phyloP scores from a whole-genome alignment of 108 stramenopile species.

The Cyclotella distinguenda region DNA sequence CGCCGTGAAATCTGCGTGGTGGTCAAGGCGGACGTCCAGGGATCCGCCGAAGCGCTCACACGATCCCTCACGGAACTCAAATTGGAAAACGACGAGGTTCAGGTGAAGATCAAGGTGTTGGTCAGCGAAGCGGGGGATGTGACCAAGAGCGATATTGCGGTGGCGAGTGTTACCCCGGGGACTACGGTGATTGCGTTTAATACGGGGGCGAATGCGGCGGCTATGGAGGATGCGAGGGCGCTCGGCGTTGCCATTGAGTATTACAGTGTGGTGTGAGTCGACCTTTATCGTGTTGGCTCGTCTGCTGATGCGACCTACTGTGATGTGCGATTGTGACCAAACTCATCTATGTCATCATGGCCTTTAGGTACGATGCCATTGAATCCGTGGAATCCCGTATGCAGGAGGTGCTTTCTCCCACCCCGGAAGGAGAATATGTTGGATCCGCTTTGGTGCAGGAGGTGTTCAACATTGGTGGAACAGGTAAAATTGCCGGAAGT shows the following conservation, averaged over 20 bases:
- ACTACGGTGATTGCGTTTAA: constrained; percentile 94
- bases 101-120: constrained; percentile 86
- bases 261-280: constrained; percentile 82
- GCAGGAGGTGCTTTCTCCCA: constrained; percentile 91
- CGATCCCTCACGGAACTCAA: constrained; percentile 83
- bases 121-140: constrained; percentile 92
- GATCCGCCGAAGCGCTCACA: constrained; percentile 93
- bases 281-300: not conserved
- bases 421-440: constrained; percentile 91
- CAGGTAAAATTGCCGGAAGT: constrained; percentile 93
- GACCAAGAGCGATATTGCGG: constrained; percentile 90
- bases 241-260: constrained; percentile 86
- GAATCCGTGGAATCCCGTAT: constrained; percentile 89
- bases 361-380: constrained; percentile 85
- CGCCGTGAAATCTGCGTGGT: constrained; percentile 88
- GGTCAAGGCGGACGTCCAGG: constrained; percentile 95
- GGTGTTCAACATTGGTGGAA: constrained; percentile 95
- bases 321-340: not conserved
- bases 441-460: constrained; percentile 90
- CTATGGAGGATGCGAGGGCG: constrained; percentile 87
- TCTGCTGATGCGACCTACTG: not conserved
- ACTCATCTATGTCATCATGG: not conserved
- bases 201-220: constrained; percentile 80
- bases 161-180: constrained; percentile 85
- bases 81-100: constrained; percentile 82